phyloP scores from a whole-genome alignment of 331 rosid genomes.

The Saraca asoca region DNA sequence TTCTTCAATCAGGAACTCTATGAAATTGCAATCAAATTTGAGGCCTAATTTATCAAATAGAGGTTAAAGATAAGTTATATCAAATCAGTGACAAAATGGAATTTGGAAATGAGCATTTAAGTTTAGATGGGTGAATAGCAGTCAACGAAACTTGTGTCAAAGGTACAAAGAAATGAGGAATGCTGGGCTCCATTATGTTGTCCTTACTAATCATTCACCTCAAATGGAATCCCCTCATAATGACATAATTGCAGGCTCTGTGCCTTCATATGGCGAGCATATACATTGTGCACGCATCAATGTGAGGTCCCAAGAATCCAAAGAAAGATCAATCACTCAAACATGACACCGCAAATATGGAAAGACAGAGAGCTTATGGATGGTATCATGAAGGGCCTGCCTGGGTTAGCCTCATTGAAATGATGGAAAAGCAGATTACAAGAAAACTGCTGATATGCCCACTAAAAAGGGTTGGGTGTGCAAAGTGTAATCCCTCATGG shows the following conservation, averaged over 20 bases:
- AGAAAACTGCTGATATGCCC: slow-evolving; percentile 17
- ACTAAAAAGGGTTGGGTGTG: slow-evolving; percentile 17
- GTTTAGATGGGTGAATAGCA: background rate
- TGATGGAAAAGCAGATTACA: slow-evolving; percentile 6
- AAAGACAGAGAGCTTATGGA: slow-evolving; percentile 10
- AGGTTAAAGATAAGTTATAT: too few species aligned
- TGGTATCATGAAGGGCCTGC: slow-evolving; percentile 32
- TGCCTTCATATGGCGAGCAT: slow-evolving; percentile 28
- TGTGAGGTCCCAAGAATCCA: slow-evolving; percentile 15
- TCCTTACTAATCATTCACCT: slow-evolving; percentile 20
- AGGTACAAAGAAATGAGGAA: background rate
- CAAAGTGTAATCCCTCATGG: slow-evolving; percentile 17
- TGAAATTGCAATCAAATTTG: too few species aligned
- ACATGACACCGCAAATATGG: background rate
- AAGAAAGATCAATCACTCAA: background rate
- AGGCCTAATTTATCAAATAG: too few species aligned
- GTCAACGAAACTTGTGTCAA: too few species aligned
- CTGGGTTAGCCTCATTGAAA: slow-evolving; percentile 28
- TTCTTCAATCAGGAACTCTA: too few species aligned
- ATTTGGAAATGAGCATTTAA: background rate
- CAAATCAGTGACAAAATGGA: background rate
- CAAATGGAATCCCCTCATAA: slow-evolving; percentile 17
- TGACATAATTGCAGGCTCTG: slow-evolving; percentile 5
- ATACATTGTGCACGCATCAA: slow-evolving; percentile 4
- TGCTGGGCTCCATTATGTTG: slow-evolving; percentile 4